Evolutionary conservation across 192 early-diverging fungal species (phyloP), one percentile per base, ranked within the genome.

Genomic region (Polychytrium aggregatum): DNA sequence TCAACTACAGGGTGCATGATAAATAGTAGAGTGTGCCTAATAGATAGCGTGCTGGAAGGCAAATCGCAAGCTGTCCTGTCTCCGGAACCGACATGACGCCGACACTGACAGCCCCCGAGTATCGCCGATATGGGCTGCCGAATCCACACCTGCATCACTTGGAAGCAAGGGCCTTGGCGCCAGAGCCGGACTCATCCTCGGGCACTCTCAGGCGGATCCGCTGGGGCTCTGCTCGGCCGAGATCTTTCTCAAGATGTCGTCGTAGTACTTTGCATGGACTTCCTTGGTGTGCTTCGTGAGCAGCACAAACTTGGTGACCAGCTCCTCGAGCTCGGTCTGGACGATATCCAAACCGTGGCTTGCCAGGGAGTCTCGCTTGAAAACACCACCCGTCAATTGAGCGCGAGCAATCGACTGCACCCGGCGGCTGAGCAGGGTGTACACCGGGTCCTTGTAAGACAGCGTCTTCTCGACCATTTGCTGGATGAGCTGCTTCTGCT

Each of bases 261-360:
- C 76, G 48, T 83, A 83, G 57, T 71, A 70, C 21, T 52, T 35
- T 2, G 59, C 59, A 49, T 78, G 71, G 2, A 83, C 81, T 50
- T 69, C 56, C 18, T 68, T 71, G 60, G 82, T 82, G 41, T 81
- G 79, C 45, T 67, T 67, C 16, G 57, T 62, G 53, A 82, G 47
- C 37, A 56, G 52, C 26, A 59, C 58, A 37, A 81, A 46, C 46
- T 55, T 53, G 11, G 34, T 22, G 35, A 61, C 60, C 25, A 82
- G 53, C 10, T 40, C 50, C 39, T 78, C 70, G 35, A 83, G 55
- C 45, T 79, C 74, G 2, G 26, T 56, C 31, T 51, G 53, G 5
- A 83, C 56, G 1, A 57, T 7, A 24, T 70, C 71, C 38, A 83
- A 27, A 3, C 81, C 81, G 29, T 62, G 46, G 47, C 64, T 71